A percentile compares a stretch with the other conserved stretches of the same genome.
Evolutionary conservation across 1,284 basidiomycete genomes (phyloP).

Genomic region (Lentinula novae-zelandiae): DNA sequence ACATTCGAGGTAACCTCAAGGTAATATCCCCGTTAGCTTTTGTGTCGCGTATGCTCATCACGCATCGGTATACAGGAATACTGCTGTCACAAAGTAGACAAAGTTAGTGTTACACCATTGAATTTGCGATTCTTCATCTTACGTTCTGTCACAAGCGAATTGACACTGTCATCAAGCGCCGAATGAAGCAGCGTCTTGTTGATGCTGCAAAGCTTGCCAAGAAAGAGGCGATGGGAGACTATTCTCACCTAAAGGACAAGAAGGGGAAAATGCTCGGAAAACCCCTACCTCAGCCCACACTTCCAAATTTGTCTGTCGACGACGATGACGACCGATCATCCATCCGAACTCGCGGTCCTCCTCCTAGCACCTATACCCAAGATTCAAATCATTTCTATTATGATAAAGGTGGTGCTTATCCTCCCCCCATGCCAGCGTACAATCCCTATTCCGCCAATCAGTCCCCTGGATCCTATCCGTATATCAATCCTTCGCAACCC

Average conservation of each 20-base stretch:
- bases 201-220: constrained; percentile 82
- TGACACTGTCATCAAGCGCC: constrained; percentile 87
- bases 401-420: constrained; percentile 54
- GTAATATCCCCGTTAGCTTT: constrained; percentile 29
- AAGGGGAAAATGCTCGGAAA: constrained; percentile 82
- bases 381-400: constrained; percentile 50
- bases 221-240: constrained; percentile 89
- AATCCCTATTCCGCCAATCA: constrained; percentile 53
- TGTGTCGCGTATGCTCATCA: neutral
- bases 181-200: constrained; percentile 82
- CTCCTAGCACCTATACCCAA: constrained; percentile 52
- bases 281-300: constrained; percentile 91
- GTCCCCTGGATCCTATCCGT: constrained; percentile 39
- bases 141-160: constrained; percentile 61
- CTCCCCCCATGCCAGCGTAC: constrained; percentile 72
- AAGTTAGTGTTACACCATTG: constrained; percentile 44
- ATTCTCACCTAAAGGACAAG: constrained; percentile 89
- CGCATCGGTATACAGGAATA: constrained; percentile 65
- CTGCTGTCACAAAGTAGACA: constrained; percentile 98
- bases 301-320: constrained; percentile 88
- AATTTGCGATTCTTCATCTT: constrained; percentile 11
- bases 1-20: constrained; percentile 96
- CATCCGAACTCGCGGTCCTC: constrained; percentile 50
- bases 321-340: constrained; percentile 72
- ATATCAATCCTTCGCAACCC: constrained; percentile 54